phyloP scores from a whole-genome alignment of 192 early-diverging fungal genomes.

The Gigaspora rosea region DNA sequence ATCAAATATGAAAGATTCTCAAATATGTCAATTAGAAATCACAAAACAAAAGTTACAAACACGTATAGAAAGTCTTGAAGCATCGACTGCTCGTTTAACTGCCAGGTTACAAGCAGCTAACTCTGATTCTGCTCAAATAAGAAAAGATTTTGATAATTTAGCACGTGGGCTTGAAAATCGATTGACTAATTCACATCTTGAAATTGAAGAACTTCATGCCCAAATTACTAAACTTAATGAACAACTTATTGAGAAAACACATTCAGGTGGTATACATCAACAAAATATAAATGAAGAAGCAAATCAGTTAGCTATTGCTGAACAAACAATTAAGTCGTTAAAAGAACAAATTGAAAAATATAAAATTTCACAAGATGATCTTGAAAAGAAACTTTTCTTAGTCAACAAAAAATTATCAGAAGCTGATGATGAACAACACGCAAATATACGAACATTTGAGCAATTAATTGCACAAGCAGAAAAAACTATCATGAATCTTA shows the following conservation, averaged over 20 bases:
- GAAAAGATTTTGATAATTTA: too few species aligned
- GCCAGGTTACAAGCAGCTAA: neutral
- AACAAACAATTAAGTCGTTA: neutral
- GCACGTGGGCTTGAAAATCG: neutral
- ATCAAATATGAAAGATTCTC: constrained; percentile 1
- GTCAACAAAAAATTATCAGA: constrained; percentile 2
- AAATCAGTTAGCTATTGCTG: neutral
- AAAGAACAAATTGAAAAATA: constrained; percentile 3
- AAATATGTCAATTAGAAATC: constrained; percentile 13
- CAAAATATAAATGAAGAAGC: neutral
- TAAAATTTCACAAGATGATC: neutral
- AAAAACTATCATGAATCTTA: neutral
- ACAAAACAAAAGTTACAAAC: constrained; percentile 8
- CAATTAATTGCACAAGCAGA: neutral
- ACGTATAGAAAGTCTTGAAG: constrained; percentile 19
- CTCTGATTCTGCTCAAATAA: neutral
- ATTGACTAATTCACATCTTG: constrained; percentile 2
- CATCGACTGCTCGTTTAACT: neutral
- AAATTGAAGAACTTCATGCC: constrained; percentile 11
- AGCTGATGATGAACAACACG: neutral
- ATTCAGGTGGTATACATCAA: neutral
- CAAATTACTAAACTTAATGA: constrained; percentile 1
- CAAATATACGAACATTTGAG: neutral
- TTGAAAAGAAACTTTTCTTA: neutral
- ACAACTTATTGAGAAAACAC: constrained; percentile 12